Percentiles rank a stretch among this genome's conserved stretches.
Conservation (phyloP, 257 asterid species). For the Solanum virginianum region DNA sequence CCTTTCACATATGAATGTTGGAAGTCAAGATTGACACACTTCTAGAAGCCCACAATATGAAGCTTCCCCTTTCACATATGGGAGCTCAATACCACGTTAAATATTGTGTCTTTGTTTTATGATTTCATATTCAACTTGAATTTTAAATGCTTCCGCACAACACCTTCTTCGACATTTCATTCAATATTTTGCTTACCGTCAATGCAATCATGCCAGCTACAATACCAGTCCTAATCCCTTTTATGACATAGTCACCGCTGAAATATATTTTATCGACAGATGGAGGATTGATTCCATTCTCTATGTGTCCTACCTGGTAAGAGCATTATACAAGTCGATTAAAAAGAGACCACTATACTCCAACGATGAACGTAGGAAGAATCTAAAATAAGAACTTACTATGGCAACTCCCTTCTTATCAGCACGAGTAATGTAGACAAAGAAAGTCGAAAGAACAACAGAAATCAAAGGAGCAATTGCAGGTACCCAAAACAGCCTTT, state of each 20-base stretch:
- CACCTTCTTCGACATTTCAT: not conserved
- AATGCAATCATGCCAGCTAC: constrained; percentile 86
- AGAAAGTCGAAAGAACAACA: constrained; percentile 57
- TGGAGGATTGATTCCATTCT: constrained; percentile 63
- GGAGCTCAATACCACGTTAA: too few relatives aligned
- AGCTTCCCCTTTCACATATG: too few relatives aligned
- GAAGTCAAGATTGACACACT: too few relatives aligned
- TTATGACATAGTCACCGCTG: constrained; percentile 44
- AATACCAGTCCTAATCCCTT: constrained; percentile 61
- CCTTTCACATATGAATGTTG: too few relatives aligned
- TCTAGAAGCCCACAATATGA: too few relatives aligned
- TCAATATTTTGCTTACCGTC: constrained; percentile 29
- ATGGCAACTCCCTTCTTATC: constrained; percentile 66
- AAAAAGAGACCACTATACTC: not conserved
- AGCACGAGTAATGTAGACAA: constrained; percentile 62
- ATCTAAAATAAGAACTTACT: constrained; percentile 26
- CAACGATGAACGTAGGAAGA: not conserved
- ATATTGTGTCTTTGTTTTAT: too few relatives aligned
- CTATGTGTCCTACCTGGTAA: constrained; percentile 59
- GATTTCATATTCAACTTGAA: too few relatives aligned
- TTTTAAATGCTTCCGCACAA: too few relatives aligned
- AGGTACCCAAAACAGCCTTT: constrained; percentile 62
- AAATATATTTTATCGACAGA: constrained; percentile 55
- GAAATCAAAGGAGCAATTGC: constrained; percentile 82
- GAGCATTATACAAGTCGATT: not conserved